A percentile compares a stretch with the other conserved stretches of the same genome.
phyloP scores from a whole-genome alignment of 2,329 filamentous ascomycete genomes.

The Botryotinia calthae region DNA sequence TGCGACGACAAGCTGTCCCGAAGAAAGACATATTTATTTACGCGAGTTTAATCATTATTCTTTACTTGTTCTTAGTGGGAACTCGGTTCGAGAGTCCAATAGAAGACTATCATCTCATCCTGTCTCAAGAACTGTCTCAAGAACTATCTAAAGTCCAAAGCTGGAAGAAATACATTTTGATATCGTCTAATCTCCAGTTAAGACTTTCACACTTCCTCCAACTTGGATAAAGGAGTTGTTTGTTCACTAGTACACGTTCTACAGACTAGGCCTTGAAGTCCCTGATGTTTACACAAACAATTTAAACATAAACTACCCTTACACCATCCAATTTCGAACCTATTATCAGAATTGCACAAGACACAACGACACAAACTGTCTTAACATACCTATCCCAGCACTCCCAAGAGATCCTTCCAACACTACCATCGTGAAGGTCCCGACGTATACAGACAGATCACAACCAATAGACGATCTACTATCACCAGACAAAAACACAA shows the following conservation, averaged over 20 bases:
- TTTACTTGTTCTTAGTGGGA: background rate
- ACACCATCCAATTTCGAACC: no score
- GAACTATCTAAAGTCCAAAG: background rate
- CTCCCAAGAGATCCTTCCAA: background rate
- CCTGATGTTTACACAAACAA: no score
- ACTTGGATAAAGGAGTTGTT: background rate
- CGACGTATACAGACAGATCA: background rate
- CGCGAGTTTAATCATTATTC: background rate
- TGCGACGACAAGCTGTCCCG: background rate
- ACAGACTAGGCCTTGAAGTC: background rate
- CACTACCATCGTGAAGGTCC: background rate
- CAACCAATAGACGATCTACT: background rate
- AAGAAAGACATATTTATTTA: background rate
- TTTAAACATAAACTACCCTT: background rate
- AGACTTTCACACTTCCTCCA: background rate
- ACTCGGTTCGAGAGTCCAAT: slow-evolving; percentile 5
- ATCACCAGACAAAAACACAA: no score
- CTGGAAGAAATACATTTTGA: background rate
- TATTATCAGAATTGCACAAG: background rate
- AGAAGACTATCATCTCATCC: background rate
- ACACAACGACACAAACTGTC: background rate
- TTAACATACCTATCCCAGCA: background rate
- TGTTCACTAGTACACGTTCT: no score
- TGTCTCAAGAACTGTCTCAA: background rate
- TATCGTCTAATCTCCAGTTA: background rate